Conservation (phyloP, 495 filamentous ascomycete species). For the Geoglossum glabrum region DNA sequence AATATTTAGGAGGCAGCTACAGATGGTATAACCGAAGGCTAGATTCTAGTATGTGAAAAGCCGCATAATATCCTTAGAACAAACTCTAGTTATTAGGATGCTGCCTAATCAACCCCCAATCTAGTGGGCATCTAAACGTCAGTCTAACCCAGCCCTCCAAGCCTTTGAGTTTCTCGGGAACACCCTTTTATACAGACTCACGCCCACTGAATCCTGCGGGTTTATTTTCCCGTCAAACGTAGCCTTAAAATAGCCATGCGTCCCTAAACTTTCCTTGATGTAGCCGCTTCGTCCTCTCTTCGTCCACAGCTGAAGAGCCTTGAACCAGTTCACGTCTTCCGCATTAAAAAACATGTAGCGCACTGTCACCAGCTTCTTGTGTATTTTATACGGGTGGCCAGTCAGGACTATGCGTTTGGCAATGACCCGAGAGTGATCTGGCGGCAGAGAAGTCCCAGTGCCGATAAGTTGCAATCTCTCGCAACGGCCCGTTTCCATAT, state of each 20-base stretch:
- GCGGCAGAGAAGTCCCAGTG: constrained; percentile 66
- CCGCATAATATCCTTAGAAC: no score
- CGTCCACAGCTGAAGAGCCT: constrained; percentile 87
- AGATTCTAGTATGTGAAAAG: no score
- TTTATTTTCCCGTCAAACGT: constrained; percentile 92
- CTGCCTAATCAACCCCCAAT: not conserved
- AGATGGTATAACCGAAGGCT: no score
- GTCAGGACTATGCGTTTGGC: constrained; percentile 90
- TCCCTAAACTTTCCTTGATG: constrained; percentile 84
- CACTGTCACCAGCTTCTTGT: constrained; percentile 87
- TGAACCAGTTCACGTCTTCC: constrained; percentile 92
- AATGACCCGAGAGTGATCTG: constrained; percentile 60
- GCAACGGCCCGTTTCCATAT: not conserved
- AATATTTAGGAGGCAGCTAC: no score
- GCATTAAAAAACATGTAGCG: constrained; percentile 99
- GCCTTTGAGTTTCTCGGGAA: constrained; percentile 53
- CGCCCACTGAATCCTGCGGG: constrained; percentile 78
- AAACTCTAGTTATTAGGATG: no score
- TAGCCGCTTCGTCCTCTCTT: constrained; percentile 69
- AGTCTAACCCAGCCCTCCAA: not conserved
- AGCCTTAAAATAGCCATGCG: constrained; percentile 97
- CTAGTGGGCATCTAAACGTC: not conserved
- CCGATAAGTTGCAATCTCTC: constrained; percentile 46
- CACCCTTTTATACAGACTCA: constrained; percentile 84
- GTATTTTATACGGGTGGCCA: constrained; percentile 94